phyloP scores from a whole-genome alignment of 208 protist species.

The Leishmania tarentolae region DNA sequence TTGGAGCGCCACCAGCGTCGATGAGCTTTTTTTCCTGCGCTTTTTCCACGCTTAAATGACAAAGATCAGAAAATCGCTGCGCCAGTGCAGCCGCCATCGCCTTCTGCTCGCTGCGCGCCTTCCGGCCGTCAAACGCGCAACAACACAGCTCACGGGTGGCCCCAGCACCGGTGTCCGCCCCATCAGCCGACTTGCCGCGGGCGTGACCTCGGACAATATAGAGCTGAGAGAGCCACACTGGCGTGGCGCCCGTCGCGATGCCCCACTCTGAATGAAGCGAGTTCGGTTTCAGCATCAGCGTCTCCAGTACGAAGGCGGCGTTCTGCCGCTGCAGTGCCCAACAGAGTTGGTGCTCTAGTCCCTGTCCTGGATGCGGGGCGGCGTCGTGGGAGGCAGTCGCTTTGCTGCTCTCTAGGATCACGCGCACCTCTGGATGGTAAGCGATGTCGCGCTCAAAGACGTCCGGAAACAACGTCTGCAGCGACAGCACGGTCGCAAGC shows the following conservation, averaged over 20 bases:
- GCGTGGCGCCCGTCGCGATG: conserved; percentile 18
- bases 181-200: background rate
- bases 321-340: conserved; percentile 48
- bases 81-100: conserved; percentile 51
- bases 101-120: conserved; percentile 69
- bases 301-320: conserved; percentile 37
- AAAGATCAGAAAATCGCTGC: conserved; percentile 44
- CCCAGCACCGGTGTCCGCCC: background rate
- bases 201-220: background rate
- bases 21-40: conserved; percentile 51
- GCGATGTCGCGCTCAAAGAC: conserved; percentile 67
- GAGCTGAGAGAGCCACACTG: conserved; percentile 29
- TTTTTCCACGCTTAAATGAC: conserved; percentile 34
- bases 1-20: conserved; percentile 35
- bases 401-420: conserved; percentile 40
- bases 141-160: conserved; percentile 17
- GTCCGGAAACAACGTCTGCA: conserved; percentile 61
- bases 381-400: conserved; percentile 29
- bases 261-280: conserved; percentile 43
- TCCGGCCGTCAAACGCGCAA: conserved; percentile 52
- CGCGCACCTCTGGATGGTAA: conserved; percentile 54
- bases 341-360: conserved; percentile 41
- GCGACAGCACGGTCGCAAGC: conserved; percentile 42
- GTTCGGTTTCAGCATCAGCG: conserved; percentile 30
- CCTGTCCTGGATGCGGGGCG: conserved; percentile 39